phyloP scores from a whole-genome alignment of 2,329 filamentous ascomycete genomes.

The Talaromyces piceae region DNA sequence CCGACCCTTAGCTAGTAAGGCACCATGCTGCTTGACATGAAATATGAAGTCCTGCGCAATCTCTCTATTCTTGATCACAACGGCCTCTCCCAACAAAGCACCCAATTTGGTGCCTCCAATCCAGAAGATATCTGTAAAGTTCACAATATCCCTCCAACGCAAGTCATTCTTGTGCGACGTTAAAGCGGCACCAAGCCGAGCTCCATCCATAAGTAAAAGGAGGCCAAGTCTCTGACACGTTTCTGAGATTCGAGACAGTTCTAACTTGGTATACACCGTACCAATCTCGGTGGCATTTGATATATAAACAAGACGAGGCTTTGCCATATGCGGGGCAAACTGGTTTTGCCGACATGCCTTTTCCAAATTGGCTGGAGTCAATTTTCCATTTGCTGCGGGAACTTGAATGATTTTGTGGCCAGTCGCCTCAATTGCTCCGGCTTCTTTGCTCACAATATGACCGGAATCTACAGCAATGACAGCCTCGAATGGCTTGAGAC shows the following conservation, averaged over 20 bases:
- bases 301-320: constrained; percentile 45
- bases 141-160: constrained; percentile 38
- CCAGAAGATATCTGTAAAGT: constrained; percentile 48
- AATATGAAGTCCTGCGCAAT: constrained; percentile 44
- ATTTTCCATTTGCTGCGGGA: constrained; percentile 40
- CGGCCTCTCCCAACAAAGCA: constrained; percentile 44
- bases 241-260: constrained; percentile 37
- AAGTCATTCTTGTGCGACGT: constrained; percentile 39
- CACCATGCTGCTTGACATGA: constrained; percentile 47
- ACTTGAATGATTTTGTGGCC: constrained; percentile 48
- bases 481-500: constrained; percentile 44
- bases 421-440: constrained; percentile 45
- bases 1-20: constrained; percentile 44
- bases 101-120: constrained; percentile 49
- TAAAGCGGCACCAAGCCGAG: constrained; percentile 40
- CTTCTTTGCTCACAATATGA: constrained; percentile 45
- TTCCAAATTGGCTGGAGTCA: constrained; percentile 38
- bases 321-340: constrained; percentile 47
- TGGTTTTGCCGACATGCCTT: constrained; percentile 42
- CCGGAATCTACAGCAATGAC: constrained; percentile 45
- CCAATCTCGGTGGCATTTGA: constrained; percentile 47
- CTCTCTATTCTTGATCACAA: constrained; percentile 38
- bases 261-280: constrained; percentile 40
- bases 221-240: constrained; percentile 37
- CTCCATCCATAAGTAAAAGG: constrained; percentile 44